A percentile compares a stretch with the other conserved stretches of the same genome.
Evolutionary conservation across 2,329 filamentous ascomycete species (phyloP).

Genomic region (Phialemoniopsis sp.): DNA sequence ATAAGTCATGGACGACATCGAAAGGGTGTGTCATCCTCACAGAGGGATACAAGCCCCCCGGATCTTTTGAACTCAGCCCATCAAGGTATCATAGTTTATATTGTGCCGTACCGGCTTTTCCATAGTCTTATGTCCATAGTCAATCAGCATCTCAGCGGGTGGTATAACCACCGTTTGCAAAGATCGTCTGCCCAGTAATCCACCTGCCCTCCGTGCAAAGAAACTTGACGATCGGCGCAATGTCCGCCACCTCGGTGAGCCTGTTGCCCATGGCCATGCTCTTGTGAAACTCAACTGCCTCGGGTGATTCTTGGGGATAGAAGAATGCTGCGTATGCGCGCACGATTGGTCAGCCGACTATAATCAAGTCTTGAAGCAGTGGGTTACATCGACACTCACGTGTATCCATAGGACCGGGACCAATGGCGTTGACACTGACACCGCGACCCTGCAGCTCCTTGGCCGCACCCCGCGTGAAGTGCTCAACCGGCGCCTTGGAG

Average conservation of each 20-base stretch:
- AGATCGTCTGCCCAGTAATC: slow-evolving; percentile 42
- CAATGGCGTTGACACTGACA: slow-evolving; percentile 29
- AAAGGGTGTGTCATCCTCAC: too few species aligned
- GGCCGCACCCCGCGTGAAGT: slow-evolving; percentile 28
- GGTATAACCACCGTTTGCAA: slow-evolving; percentile 43
- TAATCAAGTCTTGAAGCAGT: neutral
- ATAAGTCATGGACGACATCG: too few species aligned
- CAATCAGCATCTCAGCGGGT: slow-evolving; percentile 22
- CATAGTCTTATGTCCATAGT: too few species aligned
- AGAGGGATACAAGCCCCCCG: too few species aligned
- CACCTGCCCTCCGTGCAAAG: slow-evolving; percentile 36
- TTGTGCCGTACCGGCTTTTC: too few species aligned
- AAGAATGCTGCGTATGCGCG: slow-evolving; percentile 30
- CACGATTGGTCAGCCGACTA: neutral
- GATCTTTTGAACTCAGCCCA: too few species aligned
- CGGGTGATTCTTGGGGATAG: slow-evolving; percentile 34
- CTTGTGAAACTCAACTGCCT: slow-evolving; percentile 39
- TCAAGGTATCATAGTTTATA: neutral
- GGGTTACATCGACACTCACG: slow-evolving; percentile 18
- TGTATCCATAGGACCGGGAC: slow-evolving; percentile 33
- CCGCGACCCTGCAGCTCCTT: slow-evolving; percentile 24
- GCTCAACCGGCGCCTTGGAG: slow-evolving; percentile 33
- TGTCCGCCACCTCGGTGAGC: slow-evolving; percentile 35
- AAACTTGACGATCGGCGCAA: slow-evolving; percentile 39
- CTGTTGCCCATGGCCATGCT: slow-evolving; percentile 34